Percentiles rank a stretch among this genome's conserved stretches.
Evolutionary conservation across 2,329 filamentous ascomycete species (phyloP).

Genomic region (Trichoderma guizhouense): DNA sequence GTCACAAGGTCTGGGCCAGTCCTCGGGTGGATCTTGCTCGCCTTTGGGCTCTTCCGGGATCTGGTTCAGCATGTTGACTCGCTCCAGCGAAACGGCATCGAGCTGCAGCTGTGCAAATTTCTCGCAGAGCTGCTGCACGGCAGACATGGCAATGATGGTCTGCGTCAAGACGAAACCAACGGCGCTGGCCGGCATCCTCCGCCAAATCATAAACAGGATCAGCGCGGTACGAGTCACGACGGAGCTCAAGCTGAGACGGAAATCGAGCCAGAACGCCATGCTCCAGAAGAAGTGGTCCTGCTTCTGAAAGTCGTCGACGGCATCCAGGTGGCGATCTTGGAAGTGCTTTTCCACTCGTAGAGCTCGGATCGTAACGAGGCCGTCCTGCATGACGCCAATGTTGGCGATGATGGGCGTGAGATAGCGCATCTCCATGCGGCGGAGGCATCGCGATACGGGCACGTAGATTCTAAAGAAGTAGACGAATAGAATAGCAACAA

Average conservation of each 20-base stretch:
- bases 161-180: conserved; percentile 77
- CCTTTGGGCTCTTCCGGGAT: conserved; percentile 73
- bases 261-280: conserved; percentile 79
- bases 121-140: conserved; percentile 60
- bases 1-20: conserved; percentile 71
- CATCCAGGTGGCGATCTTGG: conserved; percentile 72
- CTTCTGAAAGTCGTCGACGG: conserved; percentile 85
- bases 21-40: conserved; percentile 63
- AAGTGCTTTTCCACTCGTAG: conserved; percentile 77
- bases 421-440: conserved; percentile 85
- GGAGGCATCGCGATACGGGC: conserved; percentile 77
- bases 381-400: conserved; percentile 82
- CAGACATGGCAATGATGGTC: conserved; percentile 35
- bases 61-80: conserved; percentile 76
- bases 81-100: conserved; percentile 87
- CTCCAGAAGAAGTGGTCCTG: conserved; percentile 97
- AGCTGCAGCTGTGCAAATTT: conserved; percentile 84
- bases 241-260: conserved; percentile 62
- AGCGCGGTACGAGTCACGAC: conserved; percentile 70
- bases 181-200: conserved; percentile 70
- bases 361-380: conserved; percentile 80
- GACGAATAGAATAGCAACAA: conserved; percentile 66
- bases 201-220: conserved; percentile 70
- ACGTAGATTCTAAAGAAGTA: conserved; percentile 74
- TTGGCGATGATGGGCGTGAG: conserved; percentile 87